Conservation (phyloP, 306 rosid genomes). For the Sicyos edulis region DNA sequence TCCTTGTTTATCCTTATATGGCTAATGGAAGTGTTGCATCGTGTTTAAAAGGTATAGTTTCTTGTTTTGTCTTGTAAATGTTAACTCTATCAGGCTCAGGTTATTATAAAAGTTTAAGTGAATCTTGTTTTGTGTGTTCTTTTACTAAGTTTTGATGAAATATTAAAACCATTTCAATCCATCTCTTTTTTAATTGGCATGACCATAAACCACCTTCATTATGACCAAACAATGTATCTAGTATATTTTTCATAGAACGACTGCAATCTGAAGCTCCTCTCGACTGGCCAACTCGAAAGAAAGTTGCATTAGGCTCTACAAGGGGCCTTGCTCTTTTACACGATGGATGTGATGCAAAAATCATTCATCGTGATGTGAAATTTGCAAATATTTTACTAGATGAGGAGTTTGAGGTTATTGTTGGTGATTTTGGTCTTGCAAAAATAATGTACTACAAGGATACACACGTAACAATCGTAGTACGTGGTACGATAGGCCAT, state of each 20-base stretch:
- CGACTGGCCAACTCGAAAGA: slow-evolving; percentile 25
- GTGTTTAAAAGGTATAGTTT: slow-evolving; percentile 20
- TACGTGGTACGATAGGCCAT: slow-evolving; percentile 24
- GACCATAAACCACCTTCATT: not conserved
- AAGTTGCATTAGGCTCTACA: slow-evolving; percentile 24
- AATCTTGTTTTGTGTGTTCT: not conserved
- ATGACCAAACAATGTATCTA: not conserved
- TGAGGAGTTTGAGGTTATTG: slow-evolving; percentile 25
- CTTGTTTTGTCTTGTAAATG: not conserved
- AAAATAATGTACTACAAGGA: slow-evolving; percentile 25
- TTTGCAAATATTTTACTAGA: slow-evolving; percentile 25
- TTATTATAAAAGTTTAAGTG: not conserved
- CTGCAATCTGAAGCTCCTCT: slow-evolving; percentile 24
- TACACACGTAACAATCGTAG: slow-evolving; percentile 23
- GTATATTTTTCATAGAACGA: slow-evolving; percentile 20
- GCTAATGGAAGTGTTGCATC: slow-evolving; percentile 29
- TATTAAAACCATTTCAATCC: not conserved
- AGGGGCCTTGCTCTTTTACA: slow-evolving; percentile 24
- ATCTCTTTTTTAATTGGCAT: not conserved
- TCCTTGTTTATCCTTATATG: slow-evolving; percentile 27
- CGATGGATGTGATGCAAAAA: slow-evolving; percentile 23
- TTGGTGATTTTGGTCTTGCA: slow-evolving; percentile 24
- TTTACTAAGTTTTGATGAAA: not conserved
- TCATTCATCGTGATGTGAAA: slow-evolving; percentile 27
- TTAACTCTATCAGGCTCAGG: not conserved